A percentile compares a stretch with the other conserved stretches of the same genome.
phyloP scores from a whole-genome alignment of 495 filamentous ascomycete species.

The Penicillium lividum region DNA sequence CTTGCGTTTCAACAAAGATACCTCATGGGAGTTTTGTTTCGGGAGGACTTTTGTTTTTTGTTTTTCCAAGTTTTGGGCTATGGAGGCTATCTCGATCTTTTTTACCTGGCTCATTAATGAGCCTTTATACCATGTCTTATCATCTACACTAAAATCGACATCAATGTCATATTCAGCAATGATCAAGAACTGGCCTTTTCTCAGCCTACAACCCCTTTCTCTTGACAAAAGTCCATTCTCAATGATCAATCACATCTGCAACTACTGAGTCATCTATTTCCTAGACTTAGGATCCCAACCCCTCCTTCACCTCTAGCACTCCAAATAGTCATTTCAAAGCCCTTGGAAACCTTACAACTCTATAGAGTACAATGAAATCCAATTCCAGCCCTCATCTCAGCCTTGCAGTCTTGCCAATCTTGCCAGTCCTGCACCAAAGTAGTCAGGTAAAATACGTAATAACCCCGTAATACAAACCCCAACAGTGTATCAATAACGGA shows the following conservation, averaged over 20 bases:
- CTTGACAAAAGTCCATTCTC: constrained; percentile 1
- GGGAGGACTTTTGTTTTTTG: constrained; percentile 3
- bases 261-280: background rate
- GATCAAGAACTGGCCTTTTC: background rate
- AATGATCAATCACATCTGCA: background rate
- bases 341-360: too few species aligned
- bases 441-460: background rate
- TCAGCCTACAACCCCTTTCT: background rate
- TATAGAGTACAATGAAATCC: background rate
- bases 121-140: constrained; percentile 11
- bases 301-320: too few species aligned
- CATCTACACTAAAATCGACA: constrained; percentile 4
- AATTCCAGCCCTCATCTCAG: background rate
- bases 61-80: background rate
- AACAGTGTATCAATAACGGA: background rate
- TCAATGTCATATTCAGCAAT: background rate
- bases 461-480: background rate
- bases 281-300: background rate
- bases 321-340: too few species aligned
- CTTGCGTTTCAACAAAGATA: constrained; percentile 12
- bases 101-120: background rate
- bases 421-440: background rate
- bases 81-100: constrained; percentile 4
- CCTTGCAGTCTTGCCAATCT: background rate
- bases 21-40: constrained; percentile 10